Percentiles rank a stretch among this genome's conserved stretches.
These are phyloP conservation scores for Bacidia gigantensis DNA, from an alignment of 495 filamentous ascomycete genomes.

Conservation along the genomic window DNA sequence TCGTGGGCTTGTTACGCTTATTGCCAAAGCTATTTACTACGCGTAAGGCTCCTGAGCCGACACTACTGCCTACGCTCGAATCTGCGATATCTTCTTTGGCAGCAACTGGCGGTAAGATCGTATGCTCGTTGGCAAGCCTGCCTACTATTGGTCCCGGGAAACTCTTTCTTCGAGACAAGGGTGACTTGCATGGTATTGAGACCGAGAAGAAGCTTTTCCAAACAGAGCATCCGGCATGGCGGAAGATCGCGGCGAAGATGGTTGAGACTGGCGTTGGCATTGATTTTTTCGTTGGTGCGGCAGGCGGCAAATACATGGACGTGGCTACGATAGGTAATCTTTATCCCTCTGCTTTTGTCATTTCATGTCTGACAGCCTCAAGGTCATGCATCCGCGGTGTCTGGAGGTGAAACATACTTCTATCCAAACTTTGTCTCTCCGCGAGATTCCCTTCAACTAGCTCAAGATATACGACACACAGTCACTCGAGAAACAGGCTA, in stretches of 20 bases:
- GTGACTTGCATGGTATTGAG: conserved; percentile 73
- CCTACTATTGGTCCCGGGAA: conserved; percentile 84
- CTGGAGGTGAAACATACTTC: conserved; percentile 86
- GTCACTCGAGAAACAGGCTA: conserved; percentile 90
- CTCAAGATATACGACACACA: conserved; percentile 71
- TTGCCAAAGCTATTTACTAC: conserved; percentile 74
- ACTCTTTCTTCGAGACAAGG: conserved; percentile 72
- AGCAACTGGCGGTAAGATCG: conserved; percentile 79
- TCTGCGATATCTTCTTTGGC: conserved; percentile 69
- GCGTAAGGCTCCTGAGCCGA: conserved; percentile 78
- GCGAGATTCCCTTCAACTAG: conserved; percentile 72
- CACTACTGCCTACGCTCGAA: conserved; percentile 69
- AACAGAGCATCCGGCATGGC: conserved; percentile 76
- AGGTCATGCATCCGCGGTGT: conserved; percentile 44
- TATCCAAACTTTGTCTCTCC: conserved; percentile 90
- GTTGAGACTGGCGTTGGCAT: conserved; percentile 76
- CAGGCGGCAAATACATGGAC: conserved; percentile 81
- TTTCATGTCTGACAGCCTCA: neutral
- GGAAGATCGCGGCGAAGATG: conserved; percentile 72
- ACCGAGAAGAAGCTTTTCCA: conserved; percentile 83
- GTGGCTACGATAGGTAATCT: conserved; percentile 73
- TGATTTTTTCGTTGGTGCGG: conserved; percentile 88
- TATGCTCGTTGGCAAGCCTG: conserved; percentile 70
- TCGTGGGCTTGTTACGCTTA: conserved; percentile 65
- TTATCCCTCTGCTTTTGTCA: neutral